A percentile compares a stretch with the other conserved stretches of the same genome.
phyloP scores from a whole-genome alignment of 192 early-diverging fungal species.

The Gaertneriomyces sp. region DNA sequence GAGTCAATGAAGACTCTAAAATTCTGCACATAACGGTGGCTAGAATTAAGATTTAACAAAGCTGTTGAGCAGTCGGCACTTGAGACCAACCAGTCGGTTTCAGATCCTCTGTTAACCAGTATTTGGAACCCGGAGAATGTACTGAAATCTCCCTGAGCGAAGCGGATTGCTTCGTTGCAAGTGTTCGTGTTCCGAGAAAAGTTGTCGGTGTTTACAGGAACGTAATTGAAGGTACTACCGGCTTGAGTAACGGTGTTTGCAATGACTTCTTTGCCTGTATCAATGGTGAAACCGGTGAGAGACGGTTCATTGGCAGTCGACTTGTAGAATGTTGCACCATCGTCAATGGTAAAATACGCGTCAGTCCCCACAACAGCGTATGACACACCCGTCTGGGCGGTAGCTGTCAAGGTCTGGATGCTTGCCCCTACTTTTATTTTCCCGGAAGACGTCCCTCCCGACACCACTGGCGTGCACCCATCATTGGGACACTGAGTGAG shows the following conservation, averaged over 20 bases:
- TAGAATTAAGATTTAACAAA: not conserved
- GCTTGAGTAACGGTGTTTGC: not conserved
- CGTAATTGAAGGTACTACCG: not conserved
- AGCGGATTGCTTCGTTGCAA: slow-evolving; percentile 5
- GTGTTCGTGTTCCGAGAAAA: not conserved
- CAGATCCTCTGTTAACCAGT: not conserved
- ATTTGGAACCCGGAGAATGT: not conserved
- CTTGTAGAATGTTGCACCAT: slow-evolving; percentile 13
- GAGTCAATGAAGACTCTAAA: slow-evolving; percentile 9
- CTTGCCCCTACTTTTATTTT: not conserved
- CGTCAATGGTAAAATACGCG: slow-evolving; percentile 1
- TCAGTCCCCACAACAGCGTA: slow-evolving; percentile 4
- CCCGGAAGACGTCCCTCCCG: not conserved
- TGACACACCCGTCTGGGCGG: not conserved
- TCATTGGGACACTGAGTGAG: slow-evolving; percentile 8
- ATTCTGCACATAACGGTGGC: not conserved
- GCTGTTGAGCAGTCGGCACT: not conserved
- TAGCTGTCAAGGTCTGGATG: slow-evolving; percentile 1
- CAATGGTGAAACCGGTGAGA: not conserved
- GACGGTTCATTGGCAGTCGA: not conserved
- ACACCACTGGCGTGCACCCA: not conserved
- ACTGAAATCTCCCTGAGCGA: not conserved
- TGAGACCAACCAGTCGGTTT: not conserved
- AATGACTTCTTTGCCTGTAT: not conserved
- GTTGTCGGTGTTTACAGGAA: not conserved